A percentile compares a stretch with the other conserved stretches of the same genome.
These are phyloP conservation scores for Candida manassasensis DNA, from an alignment of 805 yeast species.

Conservation along the genomic window DNA sequence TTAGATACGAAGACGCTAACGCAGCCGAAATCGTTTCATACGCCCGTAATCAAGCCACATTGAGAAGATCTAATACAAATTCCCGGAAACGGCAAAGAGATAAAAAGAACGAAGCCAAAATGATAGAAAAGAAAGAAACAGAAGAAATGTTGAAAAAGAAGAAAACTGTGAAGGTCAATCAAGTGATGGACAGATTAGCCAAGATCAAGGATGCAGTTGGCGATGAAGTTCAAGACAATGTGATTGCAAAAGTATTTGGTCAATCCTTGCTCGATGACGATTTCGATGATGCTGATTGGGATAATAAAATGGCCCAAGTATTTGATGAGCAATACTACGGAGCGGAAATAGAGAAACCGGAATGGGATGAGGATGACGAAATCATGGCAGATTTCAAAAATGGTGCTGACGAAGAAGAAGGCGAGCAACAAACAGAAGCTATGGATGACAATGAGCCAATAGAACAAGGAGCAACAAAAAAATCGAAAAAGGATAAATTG, in stretches of 20 bases:
- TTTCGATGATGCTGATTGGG: conserved; percentile 91
- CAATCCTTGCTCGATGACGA: conserved; percentile 79
- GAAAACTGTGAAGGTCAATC: conserved; percentile 71
- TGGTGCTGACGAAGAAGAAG: conserved; percentile 14
- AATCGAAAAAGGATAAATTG: conserved; percentile 51
- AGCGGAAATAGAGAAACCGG: conserved; percentile 38
- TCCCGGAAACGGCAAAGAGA: conserved; percentile 82
- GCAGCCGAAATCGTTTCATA: conserved; percentile 89
- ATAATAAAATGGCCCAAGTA: conserved; percentile 72
- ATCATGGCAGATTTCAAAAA: conserved; percentile 17
- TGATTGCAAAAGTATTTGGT: conserved; percentile 62
- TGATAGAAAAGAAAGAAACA: conserved; percentile 47
- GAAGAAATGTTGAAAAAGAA: conserved; percentile 63
- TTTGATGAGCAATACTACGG: conserved; percentile 82
- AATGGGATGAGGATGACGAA: conserved; percentile 35
- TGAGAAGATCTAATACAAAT: conserved; percentile 73
- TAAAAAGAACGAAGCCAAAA: conserved; percentile 51
- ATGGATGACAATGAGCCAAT: conserved; percentile 10
- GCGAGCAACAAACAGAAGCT: conserved; percentile 8
- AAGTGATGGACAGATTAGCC: conserved; percentile 65
- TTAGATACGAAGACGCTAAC: conserved; percentile 89
- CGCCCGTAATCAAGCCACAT: conserved; percentile 90
- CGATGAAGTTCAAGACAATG: conserved; percentile 53
- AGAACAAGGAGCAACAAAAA: conserved; percentile 23
- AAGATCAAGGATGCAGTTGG: conserved; percentile 68